Conservation (phyloP, 2,329 filamentous ascomycete genomes). For the Drechslerella stenobrocha region DNA sequence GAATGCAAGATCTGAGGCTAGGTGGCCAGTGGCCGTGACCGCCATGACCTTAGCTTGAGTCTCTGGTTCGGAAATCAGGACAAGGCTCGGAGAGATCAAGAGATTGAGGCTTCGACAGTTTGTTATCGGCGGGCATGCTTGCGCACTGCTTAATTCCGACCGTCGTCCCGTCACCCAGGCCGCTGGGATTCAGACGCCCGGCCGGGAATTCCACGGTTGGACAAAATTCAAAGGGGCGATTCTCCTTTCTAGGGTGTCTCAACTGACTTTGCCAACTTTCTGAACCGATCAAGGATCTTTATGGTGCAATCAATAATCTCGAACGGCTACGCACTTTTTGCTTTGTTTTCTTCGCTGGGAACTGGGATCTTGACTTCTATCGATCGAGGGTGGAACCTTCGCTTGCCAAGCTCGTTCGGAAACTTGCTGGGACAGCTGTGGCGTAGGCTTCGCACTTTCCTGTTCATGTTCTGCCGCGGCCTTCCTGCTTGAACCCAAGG, state of each 20-base stretch:
- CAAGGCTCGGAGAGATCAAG: slow-evolving; percentile 44
- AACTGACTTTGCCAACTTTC: slow-evolving; percentile 30
- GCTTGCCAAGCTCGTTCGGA: slow-evolving; percentile 48
- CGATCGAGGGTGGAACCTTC: slow-evolving; percentile 45
- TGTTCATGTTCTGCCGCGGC: slow-evolving; percentile 40
- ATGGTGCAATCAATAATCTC: slow-evolving; percentile 32
- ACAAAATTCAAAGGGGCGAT: slow-evolving; percentile 15
- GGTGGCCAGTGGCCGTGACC: neutral
- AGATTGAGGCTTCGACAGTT: slow-evolving; percentile 38
- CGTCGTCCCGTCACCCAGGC: slow-evolving; percentile 41
- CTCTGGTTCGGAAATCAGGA: slow-evolving; percentile 7
- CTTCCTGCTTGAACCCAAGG: neutral
- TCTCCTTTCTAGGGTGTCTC: slow-evolving; percentile 23
- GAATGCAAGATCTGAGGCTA: slow-evolving; percentile 46
- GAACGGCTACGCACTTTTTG: slow-evolving; percentile 45
- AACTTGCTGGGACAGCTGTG: slow-evolving; percentile 42
- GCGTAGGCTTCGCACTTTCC: slow-evolving; percentile 42
- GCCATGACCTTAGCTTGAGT: neutral
- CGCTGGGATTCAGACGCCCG: slow-evolving; percentile 39
- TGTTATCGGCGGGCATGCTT: slow-evolving; percentile 36
- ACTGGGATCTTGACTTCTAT: slow-evolving; percentile 48
- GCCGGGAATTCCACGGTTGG: slow-evolving; percentile 26
- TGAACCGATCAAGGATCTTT: slow-evolving; percentile 38
- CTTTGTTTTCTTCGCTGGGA: no score
- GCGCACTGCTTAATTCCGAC: slow-evolving; percentile 47